Evolutionary conservation across 1,284 basidiomycete genomes (phyloP).

Genomic region (Bjerkandera adusta): DNA sequence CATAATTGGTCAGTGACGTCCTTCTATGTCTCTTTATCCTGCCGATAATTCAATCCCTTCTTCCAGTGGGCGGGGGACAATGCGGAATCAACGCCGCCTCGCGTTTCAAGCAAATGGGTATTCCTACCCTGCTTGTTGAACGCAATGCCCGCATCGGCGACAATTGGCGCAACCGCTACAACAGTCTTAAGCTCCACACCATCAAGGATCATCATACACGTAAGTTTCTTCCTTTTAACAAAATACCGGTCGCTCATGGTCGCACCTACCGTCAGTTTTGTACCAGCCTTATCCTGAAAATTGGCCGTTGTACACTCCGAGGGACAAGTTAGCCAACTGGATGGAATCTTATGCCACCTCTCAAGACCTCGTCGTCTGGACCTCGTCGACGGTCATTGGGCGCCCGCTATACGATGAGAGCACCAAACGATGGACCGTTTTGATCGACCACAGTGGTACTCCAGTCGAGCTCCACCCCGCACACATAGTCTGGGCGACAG

Average conservation of each 20-base stretch:
- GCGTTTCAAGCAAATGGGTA: conserved; percentile 46
- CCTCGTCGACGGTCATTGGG: conserved; percentile 40
- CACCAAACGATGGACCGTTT: conserved; percentile 49
- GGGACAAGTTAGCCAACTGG: conserved; percentile 55
- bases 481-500: conserved; percentile 60
- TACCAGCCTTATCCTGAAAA: conserved; percentile 30
- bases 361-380: conserved; percentile 65
- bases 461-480: conserved; percentile 46
- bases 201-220: conserved; percentile 32
- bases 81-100: conserved; percentile 54
- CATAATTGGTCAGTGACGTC: conserved; percentile 5
- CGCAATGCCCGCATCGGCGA: conserved; percentile 46
- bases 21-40: neutral
- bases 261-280: conserved; percentile 31
- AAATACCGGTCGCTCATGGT: neutral
- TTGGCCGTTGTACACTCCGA: conserved; percentile 28
- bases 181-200: conserved; percentile 53
- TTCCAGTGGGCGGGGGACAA: conserved; percentile 60
- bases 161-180: conserved; percentile 51
- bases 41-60: neutral
- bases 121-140: conserved; percentile 49
- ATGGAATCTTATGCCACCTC: conserved; percentile 59
- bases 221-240: conserved; percentile 17
- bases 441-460: conserved; percentile 37
- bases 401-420: conserved; percentile 36